Percentiles rank a stretch among this genome's conserved stretches.
Evolutionary conservation across 495 filamentous ascomycete species (phyloP).

Genomic region (Tetracladium marchalianum): DNA sequence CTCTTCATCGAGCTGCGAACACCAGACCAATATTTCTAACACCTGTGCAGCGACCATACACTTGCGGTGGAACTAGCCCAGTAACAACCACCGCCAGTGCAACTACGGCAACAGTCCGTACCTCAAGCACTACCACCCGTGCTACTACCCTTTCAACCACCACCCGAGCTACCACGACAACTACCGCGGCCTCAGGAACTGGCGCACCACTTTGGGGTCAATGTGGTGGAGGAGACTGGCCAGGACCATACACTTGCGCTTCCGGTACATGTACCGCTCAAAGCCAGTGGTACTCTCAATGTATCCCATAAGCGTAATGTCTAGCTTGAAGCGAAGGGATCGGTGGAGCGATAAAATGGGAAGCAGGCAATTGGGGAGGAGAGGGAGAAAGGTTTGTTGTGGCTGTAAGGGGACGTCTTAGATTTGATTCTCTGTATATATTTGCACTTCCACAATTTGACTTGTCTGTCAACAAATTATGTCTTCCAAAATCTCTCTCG

Average conservation of each 20-base stretch:
- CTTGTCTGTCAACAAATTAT: too few relatives aligned
- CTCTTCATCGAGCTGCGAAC: too few relatives aligned
- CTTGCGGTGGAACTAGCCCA: conserved; percentile 2
- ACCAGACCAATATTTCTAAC: conserved; percentile 15
- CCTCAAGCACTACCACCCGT: conserved; percentile 8
- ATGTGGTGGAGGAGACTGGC: conserved; percentile 35
- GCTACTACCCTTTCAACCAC: conserved; percentile 20
- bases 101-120: neutral
- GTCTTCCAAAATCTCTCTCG: too few relatives aligned
- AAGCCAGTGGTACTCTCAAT: conserved; percentile 44
- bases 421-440: too few relatives aligned
- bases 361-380: too few relatives aligned
- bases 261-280: conserved; percentile 34
- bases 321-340: too few relatives aligned
- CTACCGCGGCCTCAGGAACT: conserved; percentile 11
- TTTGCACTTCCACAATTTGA: too few relatives aligned
- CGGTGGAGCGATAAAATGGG: too few relatives aligned
- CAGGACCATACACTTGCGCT: conserved; percentile 36
- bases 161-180: conserved; percentile 24
- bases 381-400: too few relatives aligned
- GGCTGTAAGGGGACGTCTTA: too few relatives aligned
- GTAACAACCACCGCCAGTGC: conserved; percentile 3
- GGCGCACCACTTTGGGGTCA: conserved; percentile 36
- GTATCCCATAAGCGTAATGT: conserved; percentile 6
- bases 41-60: neutral